A percentile compares a stretch with the other conserved stretches of the same genome.
Conservation (phyloP, 2,329 filamentous ascomycete species). For the Pestalotiopsis sp. region DNA sequence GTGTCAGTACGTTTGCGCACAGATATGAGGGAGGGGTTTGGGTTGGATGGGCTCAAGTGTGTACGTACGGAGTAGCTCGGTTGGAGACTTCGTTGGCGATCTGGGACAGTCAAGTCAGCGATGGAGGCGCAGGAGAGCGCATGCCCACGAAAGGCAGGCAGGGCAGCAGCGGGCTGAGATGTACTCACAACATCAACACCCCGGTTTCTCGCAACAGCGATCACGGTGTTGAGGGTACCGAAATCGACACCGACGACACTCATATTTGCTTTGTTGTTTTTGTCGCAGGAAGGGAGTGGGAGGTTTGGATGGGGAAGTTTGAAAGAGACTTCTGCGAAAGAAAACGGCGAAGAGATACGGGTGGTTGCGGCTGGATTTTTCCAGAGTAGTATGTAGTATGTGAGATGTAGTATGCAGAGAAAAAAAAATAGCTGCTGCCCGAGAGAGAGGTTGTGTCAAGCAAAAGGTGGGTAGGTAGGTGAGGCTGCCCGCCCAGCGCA, state of each 20-base stretch:
- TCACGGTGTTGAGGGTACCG: constrained; percentile 94
- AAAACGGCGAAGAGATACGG: background rate
- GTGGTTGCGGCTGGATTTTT: constrained; percentile 1
- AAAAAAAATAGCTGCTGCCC: constrained; percentile 9
- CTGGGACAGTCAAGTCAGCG: constrained; percentile 46
- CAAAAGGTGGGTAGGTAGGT: constrained; percentile 15
- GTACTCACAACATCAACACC: constrained; percentile 96
- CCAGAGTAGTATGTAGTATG: background rate
- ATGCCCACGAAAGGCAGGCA: constrained; percentile 12
- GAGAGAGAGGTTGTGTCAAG: constrained; percentile 8
- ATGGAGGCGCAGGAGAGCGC: constrained; percentile 11
- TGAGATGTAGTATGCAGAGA: constrained; percentile 4
- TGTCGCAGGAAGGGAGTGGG: background rate
- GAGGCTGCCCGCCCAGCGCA: constrained; percentile 13
- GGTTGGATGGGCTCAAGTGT: background rate
- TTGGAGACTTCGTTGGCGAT: constrained; percentile 99
- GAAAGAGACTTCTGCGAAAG: constrained; percentile 7
- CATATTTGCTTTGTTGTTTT: constrained; percentile 14
- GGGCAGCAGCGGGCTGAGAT: constrained; percentile 17
- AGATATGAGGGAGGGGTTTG: background rate
- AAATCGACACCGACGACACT: constrained; percentile 76
- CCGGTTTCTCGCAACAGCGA: constrained; percentile 96
- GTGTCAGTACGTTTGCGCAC: constrained; percentile 24
- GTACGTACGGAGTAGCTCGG: constrained; percentile 90
- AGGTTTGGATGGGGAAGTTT: background rate